These are phyloP conservation scores for Diphasiastrum complanatum DNA, from an alignment of 83 land plant species.

Conservation along the genomic window DNA sequence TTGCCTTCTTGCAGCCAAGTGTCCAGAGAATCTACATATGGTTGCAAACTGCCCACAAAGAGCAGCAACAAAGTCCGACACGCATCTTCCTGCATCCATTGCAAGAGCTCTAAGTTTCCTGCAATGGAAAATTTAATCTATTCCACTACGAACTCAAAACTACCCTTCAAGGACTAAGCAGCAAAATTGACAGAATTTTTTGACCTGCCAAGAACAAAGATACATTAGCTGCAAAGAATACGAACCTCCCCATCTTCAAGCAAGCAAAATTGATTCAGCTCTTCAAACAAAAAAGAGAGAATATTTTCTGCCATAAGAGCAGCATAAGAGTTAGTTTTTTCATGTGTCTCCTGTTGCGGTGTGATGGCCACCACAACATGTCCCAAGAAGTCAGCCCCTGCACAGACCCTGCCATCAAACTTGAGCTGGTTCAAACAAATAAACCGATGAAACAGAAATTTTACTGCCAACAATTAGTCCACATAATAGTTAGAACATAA, in stretches of 20 bases:
- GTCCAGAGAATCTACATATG: constrained; percentile 66
- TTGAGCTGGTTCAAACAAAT: too few relatives aligned
- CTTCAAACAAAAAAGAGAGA: constrained; percentile 61
- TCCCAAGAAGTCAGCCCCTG: constrained; percentile 75
- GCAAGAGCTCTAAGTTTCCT: constrained; percentile 6
- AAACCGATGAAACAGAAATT: too few relatives aligned
- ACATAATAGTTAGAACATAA: too few relatives aligned
- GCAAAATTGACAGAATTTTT: not conserved
- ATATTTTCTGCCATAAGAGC: constrained; percentile 58
- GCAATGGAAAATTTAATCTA: not conserved
- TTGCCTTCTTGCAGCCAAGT: constrained; percentile 93
- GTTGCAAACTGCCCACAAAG: constrained; percentile 66
- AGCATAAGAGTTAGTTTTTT: constrained; percentile 31
- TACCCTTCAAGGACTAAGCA: not conserved
- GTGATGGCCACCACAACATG: constrained; percentile 60
- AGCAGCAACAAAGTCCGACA: constrained; percentile 67
- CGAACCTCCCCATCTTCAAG: constrained; percentile 85
- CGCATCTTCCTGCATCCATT: constrained; percentile 59
- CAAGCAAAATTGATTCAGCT: constrained; percentile 65
- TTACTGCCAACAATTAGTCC: too few relatives aligned
- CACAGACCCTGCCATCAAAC: constrained; percentile 61
- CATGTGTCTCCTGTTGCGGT: constrained; percentile 41
- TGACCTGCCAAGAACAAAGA: not conserved
- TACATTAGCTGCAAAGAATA: not conserved
- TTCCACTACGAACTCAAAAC: not conserved